Conservation (phyloP, 2,329 filamentous ascomycete genomes). For the Botrytis sinoallii region DNA sequence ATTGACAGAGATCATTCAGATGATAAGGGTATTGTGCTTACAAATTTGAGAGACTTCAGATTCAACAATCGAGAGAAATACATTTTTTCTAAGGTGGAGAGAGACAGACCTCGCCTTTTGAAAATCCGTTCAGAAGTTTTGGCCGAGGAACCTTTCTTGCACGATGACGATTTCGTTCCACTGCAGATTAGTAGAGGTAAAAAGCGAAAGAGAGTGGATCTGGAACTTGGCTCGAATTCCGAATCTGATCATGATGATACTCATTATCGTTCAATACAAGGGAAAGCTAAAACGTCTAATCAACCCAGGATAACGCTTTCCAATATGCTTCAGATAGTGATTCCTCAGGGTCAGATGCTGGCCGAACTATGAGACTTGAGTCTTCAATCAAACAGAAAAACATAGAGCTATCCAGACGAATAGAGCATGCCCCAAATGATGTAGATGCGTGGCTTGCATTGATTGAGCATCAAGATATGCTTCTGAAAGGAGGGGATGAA, state of each 20-base stretch:
- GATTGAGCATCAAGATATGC: constrained; percentile 71
- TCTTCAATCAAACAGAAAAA: constrained; percentile 53
- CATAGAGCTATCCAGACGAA: constrained; percentile 58
- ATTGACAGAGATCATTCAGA: constrained; percentile 60
- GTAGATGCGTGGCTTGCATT: constrained; percentile 72
- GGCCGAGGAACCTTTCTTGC: constrained; percentile 26
- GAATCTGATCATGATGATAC: constrained; percentile 47
- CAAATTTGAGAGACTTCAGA: constrained; percentile 40
- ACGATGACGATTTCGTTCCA: constrained; percentile 48
- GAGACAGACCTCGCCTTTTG: constrained; percentile 42
- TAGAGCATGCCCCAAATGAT: constrained; percentile 65
- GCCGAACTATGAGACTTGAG: constrained; percentile 39
- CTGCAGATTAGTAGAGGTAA: constrained; percentile 40
- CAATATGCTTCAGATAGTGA: constrained; percentile 47
- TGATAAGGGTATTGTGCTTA: constrained; percentile 51
- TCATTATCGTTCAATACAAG: constrained; percentile 64
- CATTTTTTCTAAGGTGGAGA: constrained; percentile 45
- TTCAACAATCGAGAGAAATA: constrained; percentile 42
- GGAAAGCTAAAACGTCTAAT: constrained; percentile 52
- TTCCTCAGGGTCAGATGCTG: constrained; percentile 41
- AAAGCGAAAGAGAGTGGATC: constrained; percentile 33
- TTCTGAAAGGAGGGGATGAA: constrained; percentile 53
- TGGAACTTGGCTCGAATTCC: constrained; percentile 38
- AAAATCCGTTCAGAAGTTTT: constrained; percentile 40
- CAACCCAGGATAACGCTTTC: constrained; percentile 34